Evolutionary conservation across 352 stramenopile species (phyloP).

Genomic region (Globisporangium alternatum): DNA sequence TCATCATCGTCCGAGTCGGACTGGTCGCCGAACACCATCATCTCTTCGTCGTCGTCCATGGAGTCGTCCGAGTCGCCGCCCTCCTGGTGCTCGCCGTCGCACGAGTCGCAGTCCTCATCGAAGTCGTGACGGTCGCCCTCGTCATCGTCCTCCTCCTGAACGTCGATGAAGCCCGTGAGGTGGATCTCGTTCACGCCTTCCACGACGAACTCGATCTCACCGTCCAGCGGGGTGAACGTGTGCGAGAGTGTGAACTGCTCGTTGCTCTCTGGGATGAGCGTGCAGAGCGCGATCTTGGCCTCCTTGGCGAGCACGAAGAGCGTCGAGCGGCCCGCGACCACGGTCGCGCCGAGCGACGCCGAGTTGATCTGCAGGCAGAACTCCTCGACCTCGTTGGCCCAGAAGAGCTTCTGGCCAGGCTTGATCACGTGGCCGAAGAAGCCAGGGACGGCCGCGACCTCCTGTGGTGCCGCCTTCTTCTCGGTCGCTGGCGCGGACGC

Average conservation of each 20-base stretch:
- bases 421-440: conserved; percentile 79
- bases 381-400: conserved; percentile 70
- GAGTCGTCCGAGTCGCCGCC: conserved; percentile 30
- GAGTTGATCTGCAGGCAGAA: conserved; percentile 77
- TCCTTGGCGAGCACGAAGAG: conserved; percentile 70
- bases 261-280: conserved; percentile 50
- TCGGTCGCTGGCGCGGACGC: conserved; percentile 1
- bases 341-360: conserved; percentile 59
- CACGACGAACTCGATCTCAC: conserved; percentile 62
- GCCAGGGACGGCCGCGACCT: conserved; percentile 58
- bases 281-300: conserved; percentile 71
- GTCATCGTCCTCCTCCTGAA: conserved; percentile 71
- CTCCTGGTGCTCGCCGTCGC: conserved; percentile 32
- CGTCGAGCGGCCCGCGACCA: conserved; percentile 59
- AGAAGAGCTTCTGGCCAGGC: conserved; percentile 63
- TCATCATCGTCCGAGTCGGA: conserved; percentile 41
- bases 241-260: conserved; percentile 81
- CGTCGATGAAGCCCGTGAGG: conserved; percentile 77
- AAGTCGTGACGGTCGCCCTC: conserved; percentile 42
- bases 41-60: conserved; percentile 45
- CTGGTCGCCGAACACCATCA: conserved; percentile 62
- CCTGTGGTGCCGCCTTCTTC: conserved; percentile 14
- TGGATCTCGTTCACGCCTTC: conserved; percentile 79
- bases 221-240: conserved; percentile 75
- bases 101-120: conserved; percentile 21